Percentiles rank a stretch among this genome's conserved stretches.
Evolutionary conservation across 139 green algal species (phyloP).

Genomic region (Bryopsis sp.): DNA sequence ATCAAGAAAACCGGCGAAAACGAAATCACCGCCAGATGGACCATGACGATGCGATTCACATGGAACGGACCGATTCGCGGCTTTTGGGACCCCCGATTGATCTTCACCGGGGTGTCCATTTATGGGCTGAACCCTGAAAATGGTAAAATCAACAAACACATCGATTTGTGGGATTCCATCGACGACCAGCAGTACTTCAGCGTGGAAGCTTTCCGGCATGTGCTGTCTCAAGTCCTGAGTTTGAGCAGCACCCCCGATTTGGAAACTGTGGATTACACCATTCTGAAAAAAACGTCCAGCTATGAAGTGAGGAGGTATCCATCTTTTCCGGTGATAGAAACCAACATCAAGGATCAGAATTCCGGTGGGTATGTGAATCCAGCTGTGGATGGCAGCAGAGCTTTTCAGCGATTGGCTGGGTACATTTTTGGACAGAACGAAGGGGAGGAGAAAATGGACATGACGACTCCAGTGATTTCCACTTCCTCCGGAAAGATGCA

Average conservation of each 20-base stretch:
- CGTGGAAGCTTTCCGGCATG: conserved; percentile 13
- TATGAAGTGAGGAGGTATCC: conserved; percentile 71
- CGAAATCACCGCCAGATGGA: conserved; percentile 61
- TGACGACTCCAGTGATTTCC: conserved; percentile 62
- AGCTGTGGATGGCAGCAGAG: conserved; percentile 20
- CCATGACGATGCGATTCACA: conserved; percentile 43
- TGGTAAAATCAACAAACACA: conserved; percentile 18
- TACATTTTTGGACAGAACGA: conserved; percentile 83
- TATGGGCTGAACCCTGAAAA: conserved; percentile 20
- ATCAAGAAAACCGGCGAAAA: conserved; percentile 40
- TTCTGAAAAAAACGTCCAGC: conserved; percentile 26
- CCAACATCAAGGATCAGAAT: conserved; percentile 27
- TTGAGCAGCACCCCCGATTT: conserved; percentile 9
- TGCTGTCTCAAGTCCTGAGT: conserved; percentile 12
- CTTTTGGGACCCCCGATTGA: conserved; percentile 14
- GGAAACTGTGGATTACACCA: conserved; percentile 9
- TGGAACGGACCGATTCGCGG: not conserved
- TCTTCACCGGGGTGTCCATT: conserved; percentile 21
- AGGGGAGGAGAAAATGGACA: conserved; percentile 45
- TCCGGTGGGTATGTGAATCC: conserved; percentile 12
- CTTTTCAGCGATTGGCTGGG: conserved; percentile 55
- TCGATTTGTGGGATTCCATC: conserved; percentile 20
- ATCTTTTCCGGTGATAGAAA: conserved; percentile 57
- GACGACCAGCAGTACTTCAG: conserved; percentile 18
- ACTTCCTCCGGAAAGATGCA: conserved; percentile 27